These are phyloP conservation scores for Candida boidinii DNA, from an alignment of 805 yeast genomes.

Conservation along the genomic window DNA sequence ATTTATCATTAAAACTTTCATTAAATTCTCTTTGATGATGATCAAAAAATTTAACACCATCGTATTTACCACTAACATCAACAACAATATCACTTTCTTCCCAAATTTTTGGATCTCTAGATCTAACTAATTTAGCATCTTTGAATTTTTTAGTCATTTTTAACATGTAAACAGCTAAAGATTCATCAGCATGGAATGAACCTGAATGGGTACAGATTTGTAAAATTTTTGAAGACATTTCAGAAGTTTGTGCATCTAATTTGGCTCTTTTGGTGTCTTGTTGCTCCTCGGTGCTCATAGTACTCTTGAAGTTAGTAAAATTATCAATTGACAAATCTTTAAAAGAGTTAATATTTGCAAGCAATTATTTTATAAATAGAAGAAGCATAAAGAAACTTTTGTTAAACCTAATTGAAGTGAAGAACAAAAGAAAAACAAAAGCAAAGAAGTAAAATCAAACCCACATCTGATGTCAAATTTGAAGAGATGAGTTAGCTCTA, in stretches of 20 bases:
- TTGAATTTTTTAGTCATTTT: conserved; percentile 60
- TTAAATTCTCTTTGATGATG: conserved; percentile 93
- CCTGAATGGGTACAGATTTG: conserved; percentile 90
- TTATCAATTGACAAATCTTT: too few species aligned
- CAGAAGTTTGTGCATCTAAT: conserved; percentile 22
- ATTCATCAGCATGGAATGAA: conserved; percentile 94
- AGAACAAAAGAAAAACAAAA: too few species aligned
- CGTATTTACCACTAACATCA: conserved; percentile 91
- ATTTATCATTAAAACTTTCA: conserved; percentile 58
- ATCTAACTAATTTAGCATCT: conserved; percentile 65
- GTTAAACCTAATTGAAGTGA: too few species aligned
- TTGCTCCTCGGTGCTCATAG: too few species aligned
- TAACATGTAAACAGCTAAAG: conserved; percentile 85
- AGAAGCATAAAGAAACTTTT: too few species aligned
- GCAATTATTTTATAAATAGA: conserved; percentile 1
- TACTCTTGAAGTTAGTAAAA: too few species aligned
- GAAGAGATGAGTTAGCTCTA: too few species aligned
- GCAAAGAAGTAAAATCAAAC: too few species aligned
- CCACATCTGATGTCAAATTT: too few species aligned
- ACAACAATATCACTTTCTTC: conserved; percentile 86
- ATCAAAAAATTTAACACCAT: conserved; percentile 78
- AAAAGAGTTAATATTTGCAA: too few species aligned
- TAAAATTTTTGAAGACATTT: conserved; percentile 22
- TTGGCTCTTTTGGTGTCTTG: conserved; percentile 9
- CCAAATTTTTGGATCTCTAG: conserved; percentile 77